Evolutionary conservation across 2,329 filamentous ascomycete species (phyloP), one percentile per base, ranked within the genome.

Genomic region (Zymoseptoria crescenta): DNA sequence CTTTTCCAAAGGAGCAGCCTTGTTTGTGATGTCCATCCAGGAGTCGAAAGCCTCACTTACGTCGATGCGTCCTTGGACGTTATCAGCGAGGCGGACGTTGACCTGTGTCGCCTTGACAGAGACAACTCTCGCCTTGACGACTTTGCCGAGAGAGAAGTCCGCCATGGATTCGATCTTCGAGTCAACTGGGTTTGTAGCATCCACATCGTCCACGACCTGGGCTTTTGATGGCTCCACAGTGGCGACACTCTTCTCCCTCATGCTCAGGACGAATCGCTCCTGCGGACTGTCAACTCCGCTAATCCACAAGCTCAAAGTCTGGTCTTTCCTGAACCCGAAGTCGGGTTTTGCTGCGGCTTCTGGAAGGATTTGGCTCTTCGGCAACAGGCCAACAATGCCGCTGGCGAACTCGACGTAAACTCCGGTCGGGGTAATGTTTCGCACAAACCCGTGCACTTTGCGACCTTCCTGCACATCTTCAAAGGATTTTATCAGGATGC

Each of bases 31-130:
- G 50, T 93, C 87, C 52, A 95, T 88, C 87, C 88, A 96, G 9
- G 80, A 81, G 72, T 96, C 89, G 72, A 96, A 99, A 10, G 92
- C 76, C 72, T 97, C 91, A 1, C 94, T 95, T 5, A 94, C 84
- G 70, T 96, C 93, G 60, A 99, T 86, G 19, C 94, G 89, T n/a
- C 93, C 94, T 71, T 95, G 89, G 8, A 96, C 81, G 64, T 91
- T 91, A 69, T 95, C 90, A 50, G 90, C 87, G 55, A 97, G 81
- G 65, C 89, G 84, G 5, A 99, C 91, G 66, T 97, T 97, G 57
- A 97, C 79, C 72, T 99, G 94, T 0, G 93, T 96, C 54, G 87
- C 87, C 74, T 96, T 96, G 70, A 96, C 79, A 0, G 90, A 90
- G n/a, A 83, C 83, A 51, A 99, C 83, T 66, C 82, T 87, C 48